phyloP scores from a whole-genome alignment of 2,329 filamentous ascomycete genomes.

The Diaporthe batatas region DNA sequence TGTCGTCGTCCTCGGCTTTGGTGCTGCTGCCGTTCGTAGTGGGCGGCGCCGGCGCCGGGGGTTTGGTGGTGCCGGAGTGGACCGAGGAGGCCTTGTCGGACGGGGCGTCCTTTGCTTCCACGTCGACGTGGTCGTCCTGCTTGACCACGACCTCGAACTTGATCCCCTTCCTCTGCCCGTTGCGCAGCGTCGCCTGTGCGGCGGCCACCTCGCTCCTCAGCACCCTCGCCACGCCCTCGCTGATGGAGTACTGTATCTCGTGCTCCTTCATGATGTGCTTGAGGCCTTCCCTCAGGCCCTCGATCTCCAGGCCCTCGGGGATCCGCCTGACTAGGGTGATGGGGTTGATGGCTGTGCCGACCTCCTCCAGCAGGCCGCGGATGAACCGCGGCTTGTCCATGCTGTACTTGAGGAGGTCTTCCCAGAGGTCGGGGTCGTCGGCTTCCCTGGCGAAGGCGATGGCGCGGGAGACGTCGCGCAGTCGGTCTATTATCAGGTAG shows the following conservation, averaged over 20 bases:
- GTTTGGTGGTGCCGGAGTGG: slow-evolving; percentile 20
- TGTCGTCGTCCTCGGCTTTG: slow-evolving; percentile 27
- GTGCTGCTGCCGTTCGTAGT: slow-evolving; percentile 41
- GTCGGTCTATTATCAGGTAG: slow-evolving; percentile 92
- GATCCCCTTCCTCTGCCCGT: slow-evolving; percentile 85
- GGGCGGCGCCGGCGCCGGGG: slow-evolving; percentile 39
- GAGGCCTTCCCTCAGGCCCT: slow-evolving; percentile 88
- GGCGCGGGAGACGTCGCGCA: slow-evolving; percentile 90
- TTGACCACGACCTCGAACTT: slow-evolving; percentile 82
- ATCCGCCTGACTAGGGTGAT: slow-evolving; percentile 92
- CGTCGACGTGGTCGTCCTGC: slow-evolving; percentile 57
- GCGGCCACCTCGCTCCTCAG: slow-evolving; percentile 87
- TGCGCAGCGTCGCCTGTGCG: slow-evolving; percentile 84
- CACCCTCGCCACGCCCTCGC: slow-evolving; percentile 87
- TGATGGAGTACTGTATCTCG: slow-evolving; percentile 94
- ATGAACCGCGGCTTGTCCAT: slow-evolving; percentile 99
- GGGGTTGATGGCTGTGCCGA: slow-evolving; percentile 93
- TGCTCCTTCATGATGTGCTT: slow-evolving; percentile 95
- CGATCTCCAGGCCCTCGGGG: slow-evolving; percentile 91
- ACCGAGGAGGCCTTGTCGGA: slow-evolving; percentile 45
- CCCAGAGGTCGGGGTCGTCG: slow-evolving; percentile 92
- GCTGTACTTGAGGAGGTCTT: slow-evolving; percentile 92
- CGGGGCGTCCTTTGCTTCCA: slow-evolving; percentile 57
- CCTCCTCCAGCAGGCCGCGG: slow-evolving; percentile 89
- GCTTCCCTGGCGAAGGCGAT: slow-evolving; percentile 96